Percentiles rank a stretch among this genome's conserved stretches.
phyloP scores from a whole-genome alignment of 176 grass and related monocot species.

The Zoysia japonica region DNA sequence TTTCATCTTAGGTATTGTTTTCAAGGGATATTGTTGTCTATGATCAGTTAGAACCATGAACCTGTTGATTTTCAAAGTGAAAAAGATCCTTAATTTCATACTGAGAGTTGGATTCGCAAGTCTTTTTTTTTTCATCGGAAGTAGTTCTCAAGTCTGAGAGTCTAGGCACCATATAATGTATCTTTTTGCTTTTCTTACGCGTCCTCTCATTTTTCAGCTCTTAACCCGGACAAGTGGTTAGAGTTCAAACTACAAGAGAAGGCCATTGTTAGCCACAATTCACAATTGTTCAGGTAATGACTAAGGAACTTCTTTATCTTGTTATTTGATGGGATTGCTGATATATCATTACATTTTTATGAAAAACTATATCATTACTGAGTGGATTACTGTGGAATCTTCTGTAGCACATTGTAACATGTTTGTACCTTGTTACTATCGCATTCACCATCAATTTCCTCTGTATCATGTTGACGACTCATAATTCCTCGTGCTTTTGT shows the following conservation, averaged over 20 bases:
- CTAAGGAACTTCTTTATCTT: conserved; percentile 4
- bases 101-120: not conserved
- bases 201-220: conserved; percentile 54
- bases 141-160: not conserved
- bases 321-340: not conserved
- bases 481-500: not conserved
- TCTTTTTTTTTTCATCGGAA: conserved; percentile 28
- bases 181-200: not conserved
- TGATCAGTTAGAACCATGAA: not conserved
- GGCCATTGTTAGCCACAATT: conserved; percentile 86
- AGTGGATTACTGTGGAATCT: conserved; percentile 13
- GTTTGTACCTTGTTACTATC: conserved; percentile 14
- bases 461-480: not conserved
- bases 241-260: conserved; percentile 93
- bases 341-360: too few species aligned
- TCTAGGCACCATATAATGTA: not conserved
- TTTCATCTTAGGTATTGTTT: not conserved
- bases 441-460: not conserved
- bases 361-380: not conserved
- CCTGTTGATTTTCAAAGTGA: not conserved
- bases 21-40: conserved; percentile 1
- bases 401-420: not conserved
- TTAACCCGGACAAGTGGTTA: conserved; percentile 95
- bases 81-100: not conserved
- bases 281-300: conserved; percentile 75